Evolutionary conservation across 2,329 filamentous ascomycete genomes (phyloP), one percentile per base, ranked within the genome.

Genomic region (Alternaria gansuensis): DNA sequence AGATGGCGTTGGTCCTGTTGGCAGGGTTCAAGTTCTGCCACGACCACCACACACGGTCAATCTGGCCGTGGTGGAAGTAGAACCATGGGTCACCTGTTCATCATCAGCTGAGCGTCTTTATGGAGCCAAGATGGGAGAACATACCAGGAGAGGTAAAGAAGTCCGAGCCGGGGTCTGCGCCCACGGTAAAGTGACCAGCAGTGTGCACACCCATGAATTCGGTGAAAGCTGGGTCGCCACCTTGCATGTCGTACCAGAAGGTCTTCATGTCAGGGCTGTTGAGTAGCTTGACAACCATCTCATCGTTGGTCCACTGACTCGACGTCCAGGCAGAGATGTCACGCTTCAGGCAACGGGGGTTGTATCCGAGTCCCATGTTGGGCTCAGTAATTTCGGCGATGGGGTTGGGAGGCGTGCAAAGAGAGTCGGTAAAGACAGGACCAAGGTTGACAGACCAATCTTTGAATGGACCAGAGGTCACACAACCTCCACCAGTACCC

Each of bases 401-500:
- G 2, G 69, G 69, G 57, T 73, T 73, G 5, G 55, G 40, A 33
- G 70, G 64, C 14, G 60, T 64, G 52, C 70, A 73, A 28, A 57
- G 57, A 4, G 76, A 69, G 17, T 72, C 77, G n/a, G 77, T 73
- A 5, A 73, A 71, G 44, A 84, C 78, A 0, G 84, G 85, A 0
- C 84, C 84, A 0, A 82, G 74, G 46, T 79, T 79, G 24, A 81
- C 76, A 5, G 65, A 52, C 68, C 70, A 75, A 57, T 84, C 77
- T 61, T 77, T 79, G 73, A 85, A 85, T 0, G 83, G 84, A 0
- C 84, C 84, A 1, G 75, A 78, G 9, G 70, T 74, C 5, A 87
- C 77, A 64, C 84, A 87, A 3, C 84, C 85, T 40, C 85, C 85
- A 23, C 85, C 84, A 0, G 78, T 76, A 21, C 83, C 85, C 1